A percentile compares a stretch with the other conserved stretches of the same genome.
These are phyloP conservation scores for Lactuca sativa DNA, from an alignment of 129 eudicot genomes.

Conservation along the genomic window DNA sequence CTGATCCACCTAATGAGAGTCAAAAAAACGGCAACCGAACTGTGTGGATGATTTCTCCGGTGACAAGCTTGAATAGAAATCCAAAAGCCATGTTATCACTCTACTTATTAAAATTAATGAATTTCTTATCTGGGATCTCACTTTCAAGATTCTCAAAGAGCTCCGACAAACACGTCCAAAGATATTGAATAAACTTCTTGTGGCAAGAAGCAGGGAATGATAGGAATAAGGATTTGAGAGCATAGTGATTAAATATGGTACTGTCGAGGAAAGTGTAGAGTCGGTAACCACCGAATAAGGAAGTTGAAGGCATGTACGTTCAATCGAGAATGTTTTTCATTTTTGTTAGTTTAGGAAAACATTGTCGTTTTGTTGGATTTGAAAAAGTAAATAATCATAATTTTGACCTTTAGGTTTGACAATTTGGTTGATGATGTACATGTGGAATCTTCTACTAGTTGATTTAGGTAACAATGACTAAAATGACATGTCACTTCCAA, in stretches of 20 bases:
- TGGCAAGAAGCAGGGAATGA: conserved; percentile 36
- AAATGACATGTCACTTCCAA: no score
- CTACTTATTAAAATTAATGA: conserved; percentile 32
- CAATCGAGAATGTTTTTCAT: conserved; percentile 57
- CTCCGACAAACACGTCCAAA: conserved; percentile 29
- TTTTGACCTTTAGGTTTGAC: no score
- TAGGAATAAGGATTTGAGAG: conserved; percentile 37
- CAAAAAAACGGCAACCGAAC: conserved; percentile 43
- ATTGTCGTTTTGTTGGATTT: no score
- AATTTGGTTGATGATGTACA: no score
- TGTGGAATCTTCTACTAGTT: no score
- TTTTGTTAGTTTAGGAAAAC: no score
- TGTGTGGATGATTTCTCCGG: conserved; percentile 49
- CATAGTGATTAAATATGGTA: conserved; percentile 40
- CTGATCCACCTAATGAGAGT: no score
- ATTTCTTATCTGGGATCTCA: conserved; percentile 36
- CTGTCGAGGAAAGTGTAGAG: conserved; percentile 60
- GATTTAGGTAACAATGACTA: no score
- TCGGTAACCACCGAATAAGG: conserved; percentile 62
- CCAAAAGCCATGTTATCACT: conserved; percentile 57
- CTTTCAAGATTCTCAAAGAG: conserved; percentile 45
- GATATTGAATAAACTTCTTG: conserved; percentile 42
- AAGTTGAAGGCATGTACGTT: conserved; percentile 56
- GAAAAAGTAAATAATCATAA: no score
- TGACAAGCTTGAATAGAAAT: conserved; percentile 47